Evolutionary conservation across 2,329 filamentous ascomycete species (phyloP).

Genomic region (Leptographium galeiforme): DNA sequence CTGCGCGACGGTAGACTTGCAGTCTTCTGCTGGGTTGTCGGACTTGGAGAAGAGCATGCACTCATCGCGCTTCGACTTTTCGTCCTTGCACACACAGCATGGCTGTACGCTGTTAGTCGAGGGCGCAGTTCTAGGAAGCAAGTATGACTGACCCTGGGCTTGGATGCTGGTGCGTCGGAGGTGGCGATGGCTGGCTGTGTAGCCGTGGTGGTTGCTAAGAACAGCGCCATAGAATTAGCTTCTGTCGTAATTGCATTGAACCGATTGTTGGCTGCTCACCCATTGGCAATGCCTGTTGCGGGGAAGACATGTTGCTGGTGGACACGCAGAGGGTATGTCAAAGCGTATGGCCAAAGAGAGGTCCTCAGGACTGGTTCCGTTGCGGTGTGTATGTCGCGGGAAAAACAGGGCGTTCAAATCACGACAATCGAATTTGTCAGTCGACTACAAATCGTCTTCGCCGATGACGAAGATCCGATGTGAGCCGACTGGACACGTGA

Average conservation of each 20-base stretch:
- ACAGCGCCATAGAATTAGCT: not conserved
- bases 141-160: slow-evolving; percentile 26
- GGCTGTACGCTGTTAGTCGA: slow-evolving; percentile 40
- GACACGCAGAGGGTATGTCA: not conserved
- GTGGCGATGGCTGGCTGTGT: slow-evolving; percentile 14
- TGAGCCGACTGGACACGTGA: slow-evolving; percentile 2
- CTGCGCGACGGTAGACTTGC: slow-evolving; percentile 66
- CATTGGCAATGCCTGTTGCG: slow-evolving; percentile 14
- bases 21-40: slow-evolving; percentile 71
- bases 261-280: slow-evolving; percentile 13
- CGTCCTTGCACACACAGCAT: slow-evolving; percentile 94
- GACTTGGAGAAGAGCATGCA: slow-evolving; percentile 96
- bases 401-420: not conserved
- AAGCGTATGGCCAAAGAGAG: not conserved
- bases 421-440: slow-evolving; percentile 3
- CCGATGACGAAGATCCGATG: not conserved
- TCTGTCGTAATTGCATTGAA: not conserved
- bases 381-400: not conserved
- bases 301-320: slow-evolving; percentile 17
- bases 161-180: slow-evolving; percentile 18
- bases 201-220: not conserved
- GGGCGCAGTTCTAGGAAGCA: no score
- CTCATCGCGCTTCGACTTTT: slow-evolving; percentile 86
- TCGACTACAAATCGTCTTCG: not conserved
- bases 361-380: no score